Percentiles rank a stretch among this genome's conserved stretches.
phyloP scores from a whole-genome alignment of 2,329 filamentous ascomycete genomes.

The Rhynchosporium agropyri region DNA sequence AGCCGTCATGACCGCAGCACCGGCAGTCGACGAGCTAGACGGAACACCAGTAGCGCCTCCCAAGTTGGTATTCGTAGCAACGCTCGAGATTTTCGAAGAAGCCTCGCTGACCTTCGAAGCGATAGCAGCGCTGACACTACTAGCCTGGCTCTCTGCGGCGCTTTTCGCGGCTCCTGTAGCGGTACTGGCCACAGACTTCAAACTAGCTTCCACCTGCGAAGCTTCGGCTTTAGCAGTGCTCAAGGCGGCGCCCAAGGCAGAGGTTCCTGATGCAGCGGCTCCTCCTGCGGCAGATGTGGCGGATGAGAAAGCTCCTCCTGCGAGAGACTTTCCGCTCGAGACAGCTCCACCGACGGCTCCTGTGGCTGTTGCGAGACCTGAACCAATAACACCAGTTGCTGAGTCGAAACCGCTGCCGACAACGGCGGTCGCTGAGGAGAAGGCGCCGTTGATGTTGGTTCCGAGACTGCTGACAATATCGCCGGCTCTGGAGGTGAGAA shows the following conservation, averaged over 20 bases:
- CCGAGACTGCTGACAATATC: background rate
- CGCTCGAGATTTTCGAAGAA: background rate
- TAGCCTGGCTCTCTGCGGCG: slow-evolving; percentile 16
- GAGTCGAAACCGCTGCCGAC: slow-evolving; percentile 14
- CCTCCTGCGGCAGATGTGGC: slow-evolving; percentile 15
- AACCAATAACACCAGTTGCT: slow-evolving; percentile 6
- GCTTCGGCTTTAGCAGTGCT: slow-evolving; percentile 18
- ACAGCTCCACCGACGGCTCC: background rate
- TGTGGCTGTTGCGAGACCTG: slow-evolving; percentile 13
- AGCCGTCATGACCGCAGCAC: slow-evolving; percentile 23
- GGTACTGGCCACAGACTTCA: slow-evolving; percentile 20
- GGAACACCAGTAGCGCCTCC: background rate
- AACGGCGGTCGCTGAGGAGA: slow-evolving; percentile 11
- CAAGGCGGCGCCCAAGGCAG: slow-evolving; percentile 13
- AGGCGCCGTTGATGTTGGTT: slow-evolving; percentile 5
- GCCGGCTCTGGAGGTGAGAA: slow-evolving; percentile 12
- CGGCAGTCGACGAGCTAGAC: slow-evolving; percentile 11
- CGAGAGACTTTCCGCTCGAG: background rate
- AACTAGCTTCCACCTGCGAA: slow-evolving; percentile 6
- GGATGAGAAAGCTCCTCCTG: slow-evolving; percentile 17
- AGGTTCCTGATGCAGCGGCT: slow-evolving; percentile 13
- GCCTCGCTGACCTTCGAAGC: slow-evolving; percentile 9
- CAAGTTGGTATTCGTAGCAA: background rate
- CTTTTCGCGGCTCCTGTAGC: slow-evolving; percentile 25
- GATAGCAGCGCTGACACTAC: slow-evolving; percentile 16